Conservation (phyloP, 108 stramenopile species). For the Fragilaria radians region DNA sequence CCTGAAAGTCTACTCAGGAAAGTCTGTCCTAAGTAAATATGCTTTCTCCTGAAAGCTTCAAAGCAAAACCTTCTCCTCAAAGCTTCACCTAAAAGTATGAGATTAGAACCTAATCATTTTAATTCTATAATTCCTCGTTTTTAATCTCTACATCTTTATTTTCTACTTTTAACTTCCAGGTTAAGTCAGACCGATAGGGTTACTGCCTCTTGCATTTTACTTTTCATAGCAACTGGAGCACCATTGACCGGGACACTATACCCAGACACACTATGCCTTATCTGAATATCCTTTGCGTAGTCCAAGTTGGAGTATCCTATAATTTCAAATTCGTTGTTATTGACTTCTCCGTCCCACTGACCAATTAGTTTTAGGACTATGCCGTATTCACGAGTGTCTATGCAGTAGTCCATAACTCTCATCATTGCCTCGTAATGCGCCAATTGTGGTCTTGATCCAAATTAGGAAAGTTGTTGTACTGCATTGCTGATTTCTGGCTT, state of each 20-base stretch:
- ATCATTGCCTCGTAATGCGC: conserved; percentile 6
- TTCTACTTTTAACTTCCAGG: too few species aligned
- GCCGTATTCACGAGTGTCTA: conserved; percentile 7
- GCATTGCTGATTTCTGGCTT: neutral
- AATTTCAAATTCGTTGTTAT: neutral
- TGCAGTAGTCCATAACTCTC: conserved; percentile 15
- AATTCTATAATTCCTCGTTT: too few species aligned
- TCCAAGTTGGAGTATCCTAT: neutral
- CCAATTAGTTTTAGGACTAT: conserved; percentile 7
- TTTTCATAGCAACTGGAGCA: conserved; percentile 14
- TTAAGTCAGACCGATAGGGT: too few species aligned
- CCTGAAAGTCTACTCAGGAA: too few species aligned
- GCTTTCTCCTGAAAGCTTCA: too few species aligned
- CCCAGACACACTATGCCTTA: neutral
- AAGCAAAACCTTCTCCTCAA: too few species aligned
- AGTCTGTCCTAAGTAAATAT: too few species aligned
- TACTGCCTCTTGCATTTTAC: too few species aligned
- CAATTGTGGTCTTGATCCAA: too few species aligned
- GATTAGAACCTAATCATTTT: too few species aligned
- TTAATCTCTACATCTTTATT: too few species aligned
- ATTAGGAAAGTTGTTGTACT: neutral
- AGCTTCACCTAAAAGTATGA: too few species aligned
- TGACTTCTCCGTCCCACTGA: conserved; percentile 20
- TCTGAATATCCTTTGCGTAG: neutral
- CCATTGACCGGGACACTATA: neutral